Base-by-base conservation (phyloP, 176 grass and related monocot species). In the Musa schizocarpa region DNA sequence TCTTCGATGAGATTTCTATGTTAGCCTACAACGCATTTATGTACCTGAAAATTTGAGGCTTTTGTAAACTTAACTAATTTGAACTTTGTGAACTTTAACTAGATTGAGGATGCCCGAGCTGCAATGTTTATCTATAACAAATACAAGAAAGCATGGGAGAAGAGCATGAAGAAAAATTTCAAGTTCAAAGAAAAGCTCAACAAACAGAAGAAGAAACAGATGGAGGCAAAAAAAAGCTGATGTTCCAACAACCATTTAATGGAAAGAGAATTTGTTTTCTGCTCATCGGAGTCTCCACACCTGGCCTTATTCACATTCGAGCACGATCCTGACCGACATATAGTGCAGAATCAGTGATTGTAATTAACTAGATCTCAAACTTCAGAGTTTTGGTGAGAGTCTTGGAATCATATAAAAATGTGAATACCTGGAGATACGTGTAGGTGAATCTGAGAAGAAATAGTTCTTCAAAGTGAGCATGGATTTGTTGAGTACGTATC, bases 61-160 rank as follows among this genome's bases (percentile, higher is more conserved):
- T 64, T 11, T 53, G 19, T 69, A 54, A 13, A 23, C 23, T 43
- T n/a, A 25, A 68, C 14, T 9, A 49, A 48, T 13, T 78, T 50
- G 9, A 51, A 34, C 52, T 73, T 57, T 49, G 76, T 29, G 52
- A 66, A 19, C 16, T 74, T 5, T 9, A 78, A 14, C 13, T 54
- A 91, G 94, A 85, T 98, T 54, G 90, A 98, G 74, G 95, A 93
- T 84, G 90, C 95, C 5, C 81, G 75, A 63, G 95, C 90, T 78
- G 90, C 90, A 26, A 94, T 99, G 90, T 91, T 87, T 74, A 89
- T 99, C 73, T 94, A 98, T 64, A 93, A 77, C 27, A 94, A 89
- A 79, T 76, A 94, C 78, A 93, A 93, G 83, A 94, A 93, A 78
- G 82, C 12, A 74, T 91, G 90, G 88, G 95, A 91, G 76, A 98